phyloP scores from a whole-genome alignment of 352 stramenopile genomes.

The Blastocystis sp. region DNA sequence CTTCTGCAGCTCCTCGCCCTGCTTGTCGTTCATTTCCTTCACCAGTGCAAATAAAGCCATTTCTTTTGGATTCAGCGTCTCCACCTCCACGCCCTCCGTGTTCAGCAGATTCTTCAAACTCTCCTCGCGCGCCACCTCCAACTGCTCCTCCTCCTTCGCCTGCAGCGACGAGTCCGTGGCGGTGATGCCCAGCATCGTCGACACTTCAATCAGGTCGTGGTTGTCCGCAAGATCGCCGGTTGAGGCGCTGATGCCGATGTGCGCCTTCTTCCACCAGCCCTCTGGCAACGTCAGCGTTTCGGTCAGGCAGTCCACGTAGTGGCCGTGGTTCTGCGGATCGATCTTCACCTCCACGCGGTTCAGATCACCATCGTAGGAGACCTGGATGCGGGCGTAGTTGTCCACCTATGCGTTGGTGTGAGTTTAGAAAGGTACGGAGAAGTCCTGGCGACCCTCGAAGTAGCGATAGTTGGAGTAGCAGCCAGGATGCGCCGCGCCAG shows the following conservation, averaged over 20 bases:
- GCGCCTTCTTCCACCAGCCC: constrained; percentile 71
- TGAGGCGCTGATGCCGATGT: constrained; percentile 75
- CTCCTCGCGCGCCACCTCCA: constrained; percentile 42
- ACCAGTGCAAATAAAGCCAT: constrained; percentile 39
- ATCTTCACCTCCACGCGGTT: constrained; percentile 49
- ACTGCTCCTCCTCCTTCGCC: constrained; percentile 36
- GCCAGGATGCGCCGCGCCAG: constrained; percentile 51
- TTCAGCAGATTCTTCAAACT: constrained; percentile 55
- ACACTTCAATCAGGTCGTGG: constrained; percentile 75
- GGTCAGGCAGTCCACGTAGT: constrained; percentile 72
- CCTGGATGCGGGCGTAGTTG: constrained; percentile 27
- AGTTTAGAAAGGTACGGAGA: constrained; percentile 68
- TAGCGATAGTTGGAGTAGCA: constrained; percentile 71
- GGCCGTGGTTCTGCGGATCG: constrained; percentile 70
- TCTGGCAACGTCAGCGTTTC: constrained; percentile 70
- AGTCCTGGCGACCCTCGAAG: constrained; percentile 73
- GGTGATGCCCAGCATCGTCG: constrained; percentile 62
- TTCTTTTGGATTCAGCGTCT: constrained; percentile 71
- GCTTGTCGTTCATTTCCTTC: not conserved
- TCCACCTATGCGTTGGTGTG: constrained; percentile 40
- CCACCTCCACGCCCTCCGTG: constrained; percentile 69
- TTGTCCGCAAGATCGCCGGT: constrained; percentile 79
- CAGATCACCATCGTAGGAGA: constrained; percentile 63
- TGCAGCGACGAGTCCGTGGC: constrained; percentile 31
- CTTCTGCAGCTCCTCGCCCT: constrained; percentile 59